Evolutionary conservation across 495 filamentous ascomycete genomes (phyloP).

Genomic region (Venustampulla echinocandica): DNA sequence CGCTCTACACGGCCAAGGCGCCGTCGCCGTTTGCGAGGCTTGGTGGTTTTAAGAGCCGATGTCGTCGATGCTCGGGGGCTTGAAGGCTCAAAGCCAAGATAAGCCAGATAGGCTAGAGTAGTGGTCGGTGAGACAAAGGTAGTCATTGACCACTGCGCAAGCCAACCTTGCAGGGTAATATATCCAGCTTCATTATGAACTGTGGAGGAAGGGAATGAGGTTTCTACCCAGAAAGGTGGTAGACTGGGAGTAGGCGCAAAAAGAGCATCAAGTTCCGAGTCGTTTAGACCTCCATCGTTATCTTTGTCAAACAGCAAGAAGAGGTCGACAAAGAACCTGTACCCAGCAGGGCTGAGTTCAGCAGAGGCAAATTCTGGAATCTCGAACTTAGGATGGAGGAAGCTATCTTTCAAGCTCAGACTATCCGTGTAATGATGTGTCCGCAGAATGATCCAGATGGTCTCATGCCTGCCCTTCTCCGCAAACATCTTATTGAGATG

Average conservation of each 20-base stretch:
- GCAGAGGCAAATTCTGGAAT: conserved; percentile 85
- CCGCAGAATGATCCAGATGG: conserved; percentile 92
- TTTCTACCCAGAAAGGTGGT: conserved; percentile 76
- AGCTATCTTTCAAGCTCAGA: conserved; percentile 77
- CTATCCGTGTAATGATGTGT: conserved; percentile 96
- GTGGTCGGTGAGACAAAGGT: conserved; percentile 93
- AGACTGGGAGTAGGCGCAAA: conserved; percentile 92
- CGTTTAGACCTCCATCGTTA: conserved; percentile 89
- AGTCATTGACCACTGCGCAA: conserved; percentile 99
- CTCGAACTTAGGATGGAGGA: conserved; percentile 90
- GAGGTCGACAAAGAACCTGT: conserved; percentile 94
- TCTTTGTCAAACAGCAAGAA: conserved; percentile 94
- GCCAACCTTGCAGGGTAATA: conserved; percentile 94
- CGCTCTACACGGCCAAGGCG: conserved; percentile 79
- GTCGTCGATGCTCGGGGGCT: conserved; percentile 61
- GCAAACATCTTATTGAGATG: conserved; percentile 90
- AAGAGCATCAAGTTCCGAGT: conserved; percentile 70
- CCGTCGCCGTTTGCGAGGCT: conserved; percentile 73
- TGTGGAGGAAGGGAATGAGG: conserved; percentile 82
- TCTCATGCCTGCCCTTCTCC: conserved; percentile 96
- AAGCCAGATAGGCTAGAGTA: conserved; percentile 89
- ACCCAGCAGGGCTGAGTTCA: conserved; percentile 88
- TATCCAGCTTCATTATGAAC: conserved; percentile 91
- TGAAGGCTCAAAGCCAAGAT: conserved; percentile 74
- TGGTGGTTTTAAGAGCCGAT: conserved; percentile 82